phyloP scores from a whole-genome alignment of 345 rosid species.

The Iberis pinnata region DNA sequence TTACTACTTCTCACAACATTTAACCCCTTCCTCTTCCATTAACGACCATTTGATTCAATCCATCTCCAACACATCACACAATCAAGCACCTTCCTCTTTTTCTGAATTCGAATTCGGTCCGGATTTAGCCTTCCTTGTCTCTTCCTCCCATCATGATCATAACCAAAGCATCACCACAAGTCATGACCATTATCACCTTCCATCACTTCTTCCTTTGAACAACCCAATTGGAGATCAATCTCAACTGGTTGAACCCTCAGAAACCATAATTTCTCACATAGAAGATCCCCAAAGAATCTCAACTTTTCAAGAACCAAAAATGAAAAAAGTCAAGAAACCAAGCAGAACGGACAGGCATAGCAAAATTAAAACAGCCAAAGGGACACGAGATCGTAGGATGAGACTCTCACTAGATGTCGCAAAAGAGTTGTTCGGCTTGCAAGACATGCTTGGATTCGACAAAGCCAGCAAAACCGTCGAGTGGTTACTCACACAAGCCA shows the following conservation, averaged over 20 bases:
- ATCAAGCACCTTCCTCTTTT: conserved; percentile 43
- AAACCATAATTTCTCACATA: conserved; percentile 24
- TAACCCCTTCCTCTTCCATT: conserved; percentile 29
- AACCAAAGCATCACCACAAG: conserved; percentile 12
- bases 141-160: conserved; percentile 23
- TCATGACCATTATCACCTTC: conserved; percentile 26
- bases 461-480: conserved; percentile 81
- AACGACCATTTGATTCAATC: conserved; percentile 22
- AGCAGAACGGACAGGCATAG: conserved; percentile 72
- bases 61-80: conserved; percentile 20
- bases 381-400: conserved; percentile 78
- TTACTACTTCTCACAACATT: conserved; percentile 32
- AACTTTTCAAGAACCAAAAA: conserved; percentile 18
- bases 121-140: conserved; percentile 19
- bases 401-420: conserved; percentile 78
- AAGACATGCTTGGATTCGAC: conserved; percentile 72
- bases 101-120: conserved; percentile 30
- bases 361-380: conserved; percentile 74
- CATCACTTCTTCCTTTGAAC: conserved; percentile 29
- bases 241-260: conserved; percentile 21
- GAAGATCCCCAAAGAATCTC: conserved; percentile 29
- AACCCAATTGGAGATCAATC: conserved; percentile 21
- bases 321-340: conserved; percentile 34
- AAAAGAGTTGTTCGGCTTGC: conserved; percentile 59
- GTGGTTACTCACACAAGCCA: conserved; percentile 65